phyloP scores from a whole-genome alignment of 2,329 filamentous ascomycete species.

The Colletotrichum cuscutae region DNA sequence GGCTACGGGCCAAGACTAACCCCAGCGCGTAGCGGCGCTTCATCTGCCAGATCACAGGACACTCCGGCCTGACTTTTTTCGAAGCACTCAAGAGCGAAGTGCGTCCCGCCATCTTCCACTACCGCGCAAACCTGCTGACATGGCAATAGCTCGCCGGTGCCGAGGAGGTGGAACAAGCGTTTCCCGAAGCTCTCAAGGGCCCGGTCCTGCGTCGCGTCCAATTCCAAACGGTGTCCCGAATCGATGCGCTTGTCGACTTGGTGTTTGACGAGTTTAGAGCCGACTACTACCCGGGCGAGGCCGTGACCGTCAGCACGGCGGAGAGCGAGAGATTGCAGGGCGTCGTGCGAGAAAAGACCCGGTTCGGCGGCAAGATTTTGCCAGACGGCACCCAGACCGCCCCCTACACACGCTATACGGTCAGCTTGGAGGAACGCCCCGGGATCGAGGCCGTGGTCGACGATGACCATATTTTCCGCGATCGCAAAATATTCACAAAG shows the following conservation, averaged over 20 bases:
- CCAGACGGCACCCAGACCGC: slow-evolving; percentile 77
- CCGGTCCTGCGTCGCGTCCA: slow-evolving; percentile 92
- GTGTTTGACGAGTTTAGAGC: slow-evolving; percentile 84
- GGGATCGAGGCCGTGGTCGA: slow-evolving; percentile 82
- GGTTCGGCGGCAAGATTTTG: slow-evolving; percentile 71
- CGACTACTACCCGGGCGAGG: slow-evolving; percentile 91
- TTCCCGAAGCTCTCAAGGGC: slow-evolving; percentile 90
- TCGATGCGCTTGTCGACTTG: slow-evolving; percentile 81
- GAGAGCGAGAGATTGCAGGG: slow-evolving; percentile 78
- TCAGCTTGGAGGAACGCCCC: slow-evolving; percentile 75
- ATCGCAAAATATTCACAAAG: slow-evolving; percentile 94
- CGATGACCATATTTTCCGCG: slow-evolving; percentile 83
- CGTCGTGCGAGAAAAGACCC: slow-evolving; percentile 85
- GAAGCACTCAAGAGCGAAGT: slow-evolving; percentile 93
- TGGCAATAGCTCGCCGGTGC: slow-evolving; percentile 75
- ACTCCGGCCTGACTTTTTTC: slow-evolving; percentile 91
- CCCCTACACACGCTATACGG: slow-evolving; percentile 83
- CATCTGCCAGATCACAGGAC: slow-evolving; percentile 95
- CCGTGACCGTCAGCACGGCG: slow-evolving; percentile 77
- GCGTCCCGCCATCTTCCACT: slow-evolving; percentile 47
- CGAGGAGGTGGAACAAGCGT: slow-evolving; percentile 88
- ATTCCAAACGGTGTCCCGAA: slow-evolving; percentile 87
- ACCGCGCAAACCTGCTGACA: slow-evolving; percentile 18
- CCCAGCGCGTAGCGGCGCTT: slow-evolving; percentile 74
- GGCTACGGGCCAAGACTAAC: slow-evolving; percentile 32